These are phyloP conservation scores for Pythium plurisporium DNA, from an alignment of 352 stramenopile species.

Conservation along the genomic window DNA sequence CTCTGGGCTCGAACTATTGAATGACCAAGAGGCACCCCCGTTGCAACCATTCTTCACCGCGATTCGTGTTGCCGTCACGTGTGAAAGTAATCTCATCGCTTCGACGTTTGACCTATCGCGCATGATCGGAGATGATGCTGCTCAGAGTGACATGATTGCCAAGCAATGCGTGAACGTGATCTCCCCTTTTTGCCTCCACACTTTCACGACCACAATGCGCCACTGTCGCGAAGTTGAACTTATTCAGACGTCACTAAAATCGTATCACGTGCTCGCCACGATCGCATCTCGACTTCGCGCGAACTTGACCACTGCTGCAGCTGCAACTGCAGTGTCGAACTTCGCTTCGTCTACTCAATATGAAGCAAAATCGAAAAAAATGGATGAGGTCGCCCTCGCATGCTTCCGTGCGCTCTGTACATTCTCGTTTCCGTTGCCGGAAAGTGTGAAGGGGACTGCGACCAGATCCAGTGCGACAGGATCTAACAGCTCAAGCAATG, in stretches of 20 bases:
- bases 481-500: constrained; percentile 26
- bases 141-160: constrained; percentile 41
- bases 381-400: constrained; percentile 73
- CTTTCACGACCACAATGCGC: constrained; percentile 73
- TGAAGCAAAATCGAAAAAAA: constrained; percentile 41
- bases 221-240: constrained; percentile 79
- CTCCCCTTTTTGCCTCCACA: constrained; percentile 64
- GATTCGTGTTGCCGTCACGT: constrained; percentile 70
- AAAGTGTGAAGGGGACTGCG: constrained; percentile 36
- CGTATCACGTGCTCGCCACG: constrained; percentile 77
- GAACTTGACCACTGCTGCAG: constrained; percentile 29
- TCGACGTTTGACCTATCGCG: constrained; percentile 74
- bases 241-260: constrained; percentile 78
- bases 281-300: constrained; percentile 62
- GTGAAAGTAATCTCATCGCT: constrained; percentile 69
- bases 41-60: constrained; percentile 78
- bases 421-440: constrained; percentile 74
- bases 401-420: constrained; percentile 68
- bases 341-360: constrained; percentile 24
- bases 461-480: constrained; percentile 1
- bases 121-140: constrained; percentile 34
- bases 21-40: constrained; percentile 74
- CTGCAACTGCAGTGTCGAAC: background rate
- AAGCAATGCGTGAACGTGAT: constrained; percentile 60
- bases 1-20: constrained; percentile 72